These are phyloP conservation scores for Neurospora cerealis DNA, from an alignment of 495 filamentous ascomycete genomes.

Conservation along the genomic window DNA sequence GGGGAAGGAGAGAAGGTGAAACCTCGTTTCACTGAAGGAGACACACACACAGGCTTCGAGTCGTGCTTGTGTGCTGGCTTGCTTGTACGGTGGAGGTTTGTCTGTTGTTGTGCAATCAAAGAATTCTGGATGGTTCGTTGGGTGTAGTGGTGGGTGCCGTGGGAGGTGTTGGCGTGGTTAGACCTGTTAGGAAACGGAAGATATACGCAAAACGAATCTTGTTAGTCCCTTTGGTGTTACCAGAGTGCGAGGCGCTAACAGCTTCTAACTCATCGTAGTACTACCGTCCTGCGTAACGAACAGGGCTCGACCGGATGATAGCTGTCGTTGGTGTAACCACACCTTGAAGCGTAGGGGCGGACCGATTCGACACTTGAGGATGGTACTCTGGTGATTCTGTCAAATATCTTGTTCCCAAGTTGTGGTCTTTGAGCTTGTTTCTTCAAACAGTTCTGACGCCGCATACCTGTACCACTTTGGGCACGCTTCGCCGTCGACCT, in stretches of 20 bases:
- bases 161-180: background rate
- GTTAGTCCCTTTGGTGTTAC: background rate
- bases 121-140: background rate
- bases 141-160: background rate
- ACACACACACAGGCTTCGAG: background rate
- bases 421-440: background rate
- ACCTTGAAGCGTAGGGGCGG: background rate
- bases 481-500: background rate
- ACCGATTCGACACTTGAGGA: background rate
- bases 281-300: background rate
- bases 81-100: background rate
- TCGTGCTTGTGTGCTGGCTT: background rate
- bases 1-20: background rate
- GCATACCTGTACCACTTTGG: background rate
- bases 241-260: background rate
- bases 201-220: background rate
- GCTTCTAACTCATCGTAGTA: background rate
- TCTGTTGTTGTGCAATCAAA: background rate
- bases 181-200: background rate
- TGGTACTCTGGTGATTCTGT: background rate
- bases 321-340: background rate
- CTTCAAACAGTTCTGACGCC: background rate
- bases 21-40: background rate
- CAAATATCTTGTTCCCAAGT: background rate
- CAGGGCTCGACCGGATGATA: background rate